Evolutionary conservation across 177 flowering plant genomes (phyloP).

Genomic region (Vitis hybrid): DNA sequence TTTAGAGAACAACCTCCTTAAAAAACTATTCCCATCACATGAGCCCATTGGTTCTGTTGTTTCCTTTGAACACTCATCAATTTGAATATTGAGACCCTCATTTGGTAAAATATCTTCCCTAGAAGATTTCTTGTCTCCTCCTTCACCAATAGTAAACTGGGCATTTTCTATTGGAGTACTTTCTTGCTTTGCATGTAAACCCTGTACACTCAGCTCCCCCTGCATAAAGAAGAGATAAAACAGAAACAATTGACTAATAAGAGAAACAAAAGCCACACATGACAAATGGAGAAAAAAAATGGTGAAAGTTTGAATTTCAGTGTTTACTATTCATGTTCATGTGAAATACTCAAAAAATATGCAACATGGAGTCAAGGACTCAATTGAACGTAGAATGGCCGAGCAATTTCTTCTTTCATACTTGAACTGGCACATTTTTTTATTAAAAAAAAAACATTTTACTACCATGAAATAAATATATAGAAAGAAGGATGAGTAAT

Average conservation of each 20-base stretch:
- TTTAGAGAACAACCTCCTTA: conserved; percentile 55
- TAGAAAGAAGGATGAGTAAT: no score
- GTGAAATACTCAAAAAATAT: no score
- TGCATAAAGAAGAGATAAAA: conserved; percentile 15
- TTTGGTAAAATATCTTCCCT: conserved; percentile 14
- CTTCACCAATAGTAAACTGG: conserved; percentile 6
- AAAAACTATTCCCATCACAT: conserved; percentile 50
- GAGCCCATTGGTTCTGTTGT: conserved; percentile 31
- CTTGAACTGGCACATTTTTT: no score
- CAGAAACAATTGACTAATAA: neutral
- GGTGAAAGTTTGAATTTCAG: no score
- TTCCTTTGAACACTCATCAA: conserved; percentile 33
- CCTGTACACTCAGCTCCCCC: conserved; percentile 38
- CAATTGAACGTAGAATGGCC: no score
- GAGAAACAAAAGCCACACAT: conserved; percentile 3
- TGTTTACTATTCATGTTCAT: no score
- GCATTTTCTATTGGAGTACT: conserved; percentile 20
- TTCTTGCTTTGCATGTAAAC: conserved; percentile 18
- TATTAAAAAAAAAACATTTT: no score
- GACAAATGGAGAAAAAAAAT: no score
- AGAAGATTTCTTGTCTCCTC: conserved; percentile 15
- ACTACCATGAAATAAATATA: no score
- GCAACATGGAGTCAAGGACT: no score
- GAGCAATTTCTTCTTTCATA: no score
- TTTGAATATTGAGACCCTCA: conserved; percentile 19